A percentile compares a stretch with the other conserved stretches of the same genome.
Evolutionary conservation across 2,329 filamentous ascomycete genomes (phyloP).

Genomic region (Claviceps humidiphila): DNA sequence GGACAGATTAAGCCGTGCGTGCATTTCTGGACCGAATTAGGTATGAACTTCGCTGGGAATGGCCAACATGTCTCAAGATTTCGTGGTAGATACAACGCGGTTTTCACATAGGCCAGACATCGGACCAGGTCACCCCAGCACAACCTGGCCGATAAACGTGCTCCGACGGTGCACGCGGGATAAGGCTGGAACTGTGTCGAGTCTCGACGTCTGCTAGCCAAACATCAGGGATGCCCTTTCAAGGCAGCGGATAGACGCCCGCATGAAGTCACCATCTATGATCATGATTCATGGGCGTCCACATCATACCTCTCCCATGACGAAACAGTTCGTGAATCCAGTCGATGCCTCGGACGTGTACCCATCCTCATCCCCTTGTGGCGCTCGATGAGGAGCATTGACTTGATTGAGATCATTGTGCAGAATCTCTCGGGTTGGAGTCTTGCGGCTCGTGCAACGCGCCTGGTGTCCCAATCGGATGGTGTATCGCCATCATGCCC

Average conservation of each 20-base stretch:
- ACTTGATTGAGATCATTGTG: neutral
- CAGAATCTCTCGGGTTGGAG: neutral
- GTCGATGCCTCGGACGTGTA: neutral
- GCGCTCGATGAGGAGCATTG: neutral
- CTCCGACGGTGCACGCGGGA: constrained; percentile 7
- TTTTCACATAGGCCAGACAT: neutral
- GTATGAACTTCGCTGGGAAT: constrained; percentile 8
- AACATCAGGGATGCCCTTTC: neutral
- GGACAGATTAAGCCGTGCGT: constrained; percentile 5
- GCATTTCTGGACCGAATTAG: constrained; percentile 11
- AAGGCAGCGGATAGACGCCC: neutral
- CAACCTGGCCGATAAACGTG: constrained; percentile 9
- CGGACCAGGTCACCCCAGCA: constrained; percentile 6
- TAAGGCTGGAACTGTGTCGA: neutral
- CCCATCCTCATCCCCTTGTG: constrained; percentile 1
- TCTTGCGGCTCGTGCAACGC: neutral
- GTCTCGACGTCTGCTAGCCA: neutral
- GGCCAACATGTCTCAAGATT: constrained; percentile 10
- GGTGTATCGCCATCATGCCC: neutral
- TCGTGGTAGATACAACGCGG: constrained; percentile 4
- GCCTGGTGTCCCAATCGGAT: neutral
- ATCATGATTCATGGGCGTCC: constrained; percentile 2
- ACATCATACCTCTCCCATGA: constrained; percentile 6
- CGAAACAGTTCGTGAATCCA: neutral
- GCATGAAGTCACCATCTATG: neutral